These are phyloP conservation scores for Lodderomyces margitis DNA, from an alignment of 1,139 yeast species.

Conservation along the genomic window DNA sequence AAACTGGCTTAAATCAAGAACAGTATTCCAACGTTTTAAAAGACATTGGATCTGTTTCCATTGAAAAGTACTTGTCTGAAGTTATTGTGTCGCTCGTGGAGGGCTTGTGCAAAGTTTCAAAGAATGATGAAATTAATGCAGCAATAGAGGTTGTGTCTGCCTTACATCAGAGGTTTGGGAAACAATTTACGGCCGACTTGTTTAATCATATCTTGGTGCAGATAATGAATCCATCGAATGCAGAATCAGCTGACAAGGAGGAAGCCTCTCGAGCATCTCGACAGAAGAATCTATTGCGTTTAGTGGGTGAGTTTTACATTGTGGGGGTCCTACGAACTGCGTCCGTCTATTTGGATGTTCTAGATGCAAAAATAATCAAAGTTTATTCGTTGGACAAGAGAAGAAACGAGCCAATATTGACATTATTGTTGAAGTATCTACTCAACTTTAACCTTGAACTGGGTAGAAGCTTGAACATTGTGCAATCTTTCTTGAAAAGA, in stretches of 20 bases:
- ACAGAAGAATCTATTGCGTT: constrained; percentile 51
- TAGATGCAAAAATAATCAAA: constrained; percentile 23
- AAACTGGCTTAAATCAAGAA: constrained; percentile 49
- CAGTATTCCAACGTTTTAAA: constrained; percentile 44
- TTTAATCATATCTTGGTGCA: constrained; percentile 47
- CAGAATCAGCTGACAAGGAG: constrained; percentile 18
- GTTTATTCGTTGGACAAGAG: constrained; percentile 19
- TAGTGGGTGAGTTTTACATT: constrained; percentile 61
- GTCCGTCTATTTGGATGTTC: constrained; percentile 31
- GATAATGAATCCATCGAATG: constrained; percentile 37
- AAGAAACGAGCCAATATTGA: constrained; percentile 37
- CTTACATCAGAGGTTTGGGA: constrained; percentile 71
- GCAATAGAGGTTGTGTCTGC: constrained; percentile 69
- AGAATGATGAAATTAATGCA: constrained; percentile 59
- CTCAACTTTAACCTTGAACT: constrained; percentile 47
- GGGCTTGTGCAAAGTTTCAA: constrained; percentile 54
- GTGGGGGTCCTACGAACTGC: constrained; percentile 55
- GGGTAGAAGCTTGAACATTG: constrained; percentile 49
- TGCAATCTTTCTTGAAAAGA: constrained; percentile 51
- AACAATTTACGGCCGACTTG: constrained; percentile 52
- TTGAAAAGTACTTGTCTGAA: constrained; percentile 79
- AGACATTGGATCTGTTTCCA: constrained; percentile 61
- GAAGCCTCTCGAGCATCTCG: constrained; percentile 46
- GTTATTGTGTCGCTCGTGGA: constrained; percentile 63
- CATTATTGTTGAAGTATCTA: constrained; percentile 53